Base-by-base conservation (phyloP, 768 basidiomycete genomes). In the Tylopilus cervinicoccineus region DNA sequence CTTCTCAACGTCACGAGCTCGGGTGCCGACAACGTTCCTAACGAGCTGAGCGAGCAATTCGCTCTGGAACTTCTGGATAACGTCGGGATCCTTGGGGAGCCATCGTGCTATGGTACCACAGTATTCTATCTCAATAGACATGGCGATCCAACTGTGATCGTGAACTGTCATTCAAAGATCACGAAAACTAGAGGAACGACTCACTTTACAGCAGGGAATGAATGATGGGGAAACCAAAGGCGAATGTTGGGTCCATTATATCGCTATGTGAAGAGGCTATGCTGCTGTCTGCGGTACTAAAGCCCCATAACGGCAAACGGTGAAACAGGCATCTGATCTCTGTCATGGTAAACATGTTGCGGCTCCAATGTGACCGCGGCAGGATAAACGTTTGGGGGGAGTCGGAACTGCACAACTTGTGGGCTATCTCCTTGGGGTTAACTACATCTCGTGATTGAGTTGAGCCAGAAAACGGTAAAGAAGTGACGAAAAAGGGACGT, bases 11-110 rank as follows among this genome's bases (percentile, higher is more conserved):
- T 34, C 32, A 3, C 52, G 50, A n/a, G 42, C 28, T 29, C 13
- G 20, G 37, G 42, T 45, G 28, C n/a, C 31, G 39, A 70, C 14
- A 9, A 49, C 41, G 12, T 42, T 42, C 10, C 33, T 17, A 13
- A 71, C 14, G 53, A 66, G 49, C 56, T 52, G 42, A 57, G 50
- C 26, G 65, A 62, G 53, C 62, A 70, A 47, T 55, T 68, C 40
- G 60, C 41, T 52, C 43, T 55, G 43, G 28, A 24, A 43, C 28
- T 12, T 17, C 16, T 37, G 39, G n/a, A 61, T 43, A 39, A 52
- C 22, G 28, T 22, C 26, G 6, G 54, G 57, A 23, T 59, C 51
- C 22, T 45, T 45, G 2, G 54, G 60, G 10, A 62, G 51, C 54
- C 57, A 62, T 45, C 59, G 47, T 12, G 55, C 52, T 3, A 57